Evolutionary conservation across 1,284 basidiomycete species (phyloP).

Genomic region (Puccinia horiana): DNA sequence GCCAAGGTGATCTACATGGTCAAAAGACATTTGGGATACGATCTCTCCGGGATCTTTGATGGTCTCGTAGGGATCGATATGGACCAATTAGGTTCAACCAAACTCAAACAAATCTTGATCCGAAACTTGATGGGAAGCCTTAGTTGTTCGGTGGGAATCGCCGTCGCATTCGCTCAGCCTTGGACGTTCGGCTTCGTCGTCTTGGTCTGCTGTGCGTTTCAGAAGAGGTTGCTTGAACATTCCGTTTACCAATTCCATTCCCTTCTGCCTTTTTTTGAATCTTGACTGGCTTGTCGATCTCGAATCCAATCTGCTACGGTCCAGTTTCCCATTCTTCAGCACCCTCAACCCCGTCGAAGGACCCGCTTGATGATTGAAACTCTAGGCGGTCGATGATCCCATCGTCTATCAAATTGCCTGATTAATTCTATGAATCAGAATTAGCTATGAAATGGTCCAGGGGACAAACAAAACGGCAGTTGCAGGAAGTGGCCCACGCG

Average conservation of each 20-base stretch:
- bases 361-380: slow-evolving; percentile 67
- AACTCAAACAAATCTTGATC: slow-evolving; percentile 35
- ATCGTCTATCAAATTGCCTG: too few species aligned
- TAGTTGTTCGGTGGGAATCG: slow-evolving; percentile 20
- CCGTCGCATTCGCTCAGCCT: neutral
- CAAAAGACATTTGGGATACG: neutral
- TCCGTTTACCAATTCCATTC: neutral
- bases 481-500: too few species aligned
- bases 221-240: neutral
- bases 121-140: slow-evolving; percentile 28
- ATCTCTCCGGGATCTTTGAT: slow-evolving; percentile 2
- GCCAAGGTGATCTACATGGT: neutral
- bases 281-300: slow-evolving; percentile 59
- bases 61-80: slow-evolving; percentile 34
- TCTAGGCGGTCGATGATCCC: slow-evolving; percentile 22
- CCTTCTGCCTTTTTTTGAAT: neutral
- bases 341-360: slow-evolving; percentile 69
- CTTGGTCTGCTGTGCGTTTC: neutral
- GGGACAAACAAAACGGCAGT: too few species aligned
- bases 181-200: slow-evolving; percentile 11
- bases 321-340: slow-evolving; percentile 63
- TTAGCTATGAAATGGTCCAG: too few species aligned
- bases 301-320: slow-evolving; percentile 68
- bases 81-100: slow-evolving; percentile 41
- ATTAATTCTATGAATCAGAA: too few species aligned